phyloP scores from a whole-genome alignment of 345 rosid species.

The Citrus sp. region DNA sequence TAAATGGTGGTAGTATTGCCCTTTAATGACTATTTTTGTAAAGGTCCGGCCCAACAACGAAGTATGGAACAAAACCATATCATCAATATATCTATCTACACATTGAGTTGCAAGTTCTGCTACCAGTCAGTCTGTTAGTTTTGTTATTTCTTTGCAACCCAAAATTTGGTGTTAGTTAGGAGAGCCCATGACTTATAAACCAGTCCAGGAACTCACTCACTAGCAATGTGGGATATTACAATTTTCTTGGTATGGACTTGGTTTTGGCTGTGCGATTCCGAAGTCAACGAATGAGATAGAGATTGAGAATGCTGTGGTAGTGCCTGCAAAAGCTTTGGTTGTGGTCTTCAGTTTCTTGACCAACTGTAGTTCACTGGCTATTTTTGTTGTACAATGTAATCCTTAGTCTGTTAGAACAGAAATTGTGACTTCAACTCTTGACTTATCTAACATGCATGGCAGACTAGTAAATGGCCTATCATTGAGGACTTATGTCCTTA shows the following conservation, averaged over 20 bases:
- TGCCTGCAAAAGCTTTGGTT: background rate
- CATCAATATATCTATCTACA: no score
- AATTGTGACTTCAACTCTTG: background rate
- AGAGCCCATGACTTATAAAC: no score
- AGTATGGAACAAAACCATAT: no score
- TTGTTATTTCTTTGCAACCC: no score
- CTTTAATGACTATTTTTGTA: background rate
- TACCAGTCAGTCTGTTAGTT: no score
- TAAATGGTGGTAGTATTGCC: background rate
- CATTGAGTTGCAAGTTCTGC: no score
- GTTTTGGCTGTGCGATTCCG: background rate
- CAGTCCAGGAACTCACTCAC: no score
- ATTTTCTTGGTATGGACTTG: background rate
- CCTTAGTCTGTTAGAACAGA: background rate
- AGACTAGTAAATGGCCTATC: background rate
- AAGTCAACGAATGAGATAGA: background rate
- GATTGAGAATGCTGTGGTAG: background rate
- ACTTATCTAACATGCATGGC: background rate
- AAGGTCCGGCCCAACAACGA: no score
- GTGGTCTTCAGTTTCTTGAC: background rate
- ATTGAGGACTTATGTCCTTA: background rate
- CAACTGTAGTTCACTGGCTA: background rate
- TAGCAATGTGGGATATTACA: no score
- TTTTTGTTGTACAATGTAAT: background rate
- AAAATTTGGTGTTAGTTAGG: no score